Evolutionary conservation across 2,329 filamentous ascomycete genomes (phyloP), one percentile per base, ranked within the genome.

Genomic region (Ceratocystis cacaofunesta): DNA sequence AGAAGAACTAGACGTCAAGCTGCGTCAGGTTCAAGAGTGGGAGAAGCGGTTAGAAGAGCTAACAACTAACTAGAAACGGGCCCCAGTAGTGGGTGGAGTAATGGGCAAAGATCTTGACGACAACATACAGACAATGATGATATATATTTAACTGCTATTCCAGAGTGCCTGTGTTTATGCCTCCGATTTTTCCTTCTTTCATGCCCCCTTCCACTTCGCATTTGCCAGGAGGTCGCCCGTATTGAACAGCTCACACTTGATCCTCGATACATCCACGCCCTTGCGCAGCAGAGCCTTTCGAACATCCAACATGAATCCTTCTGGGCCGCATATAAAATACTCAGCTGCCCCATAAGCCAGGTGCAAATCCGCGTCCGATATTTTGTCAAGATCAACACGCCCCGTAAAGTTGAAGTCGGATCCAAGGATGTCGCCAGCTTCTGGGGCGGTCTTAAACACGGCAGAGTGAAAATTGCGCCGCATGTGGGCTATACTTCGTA

Each of bases 1-100:
- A 75, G 94, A 99, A 73, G 92, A 97, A 69, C 79, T 97, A 55
- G 92, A 97, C 67, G 78, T 95, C 62, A 82, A 90, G 74, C 77
- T 99, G 63, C 81, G 94, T 67, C 87, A 90, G 69, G 88, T 97
- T 7, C 90, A 90, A 0, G 92, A 96, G 72, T 82, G 96, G 69
- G 87, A 96, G 80, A 86, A 87, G 74, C 82, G 94, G 65, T 85
- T 97, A 72, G 84, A 80, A 17, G 92, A 97, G 76, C 76, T 97
- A 74, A 89, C 80, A 65, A 55, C 55, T 1, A 58, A 58, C 30
- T 58, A 36, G 30, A 7, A 12, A 58, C 30, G 30, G 55, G 36
- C 10, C 36, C 36, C 36, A 41, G 36, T 41, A 41, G 36, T 15
- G 12, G 36, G 5, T 41, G 12, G 36, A 41, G 36, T 12, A 41